These are phyloP conservation scores for Starmerella floris DNA, from an alignment of 805 yeast genomes.

Conservation along the genomic window DNA sequence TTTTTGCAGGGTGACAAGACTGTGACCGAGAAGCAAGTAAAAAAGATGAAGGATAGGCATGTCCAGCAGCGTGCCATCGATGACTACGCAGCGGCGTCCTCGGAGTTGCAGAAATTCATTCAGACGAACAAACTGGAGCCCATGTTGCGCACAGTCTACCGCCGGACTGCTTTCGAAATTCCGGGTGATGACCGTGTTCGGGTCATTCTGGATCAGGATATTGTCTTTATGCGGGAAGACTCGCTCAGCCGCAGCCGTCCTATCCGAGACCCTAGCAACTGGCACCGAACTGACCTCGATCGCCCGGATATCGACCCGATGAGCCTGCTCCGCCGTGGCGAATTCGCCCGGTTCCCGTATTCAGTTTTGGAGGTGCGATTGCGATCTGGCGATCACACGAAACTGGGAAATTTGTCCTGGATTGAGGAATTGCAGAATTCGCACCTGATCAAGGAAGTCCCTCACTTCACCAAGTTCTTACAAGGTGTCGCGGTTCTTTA, in stretches of 20 bases:
- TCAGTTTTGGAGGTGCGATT: slow-evolving; percentile 73
- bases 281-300: slow-evolving; percentile 92
- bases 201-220: slow-evolving; percentile 79
- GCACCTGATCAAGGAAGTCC: slow-evolving; percentile 83
- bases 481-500: slow-evolving; percentile 85
- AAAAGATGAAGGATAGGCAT: slow-evolving; percentile 51
- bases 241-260: slow-evolving; percentile 74
- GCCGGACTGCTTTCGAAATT: slow-evolving; percentile 91
- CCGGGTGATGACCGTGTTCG: slow-evolving; percentile 94
- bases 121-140: slow-evolving; percentile 62
- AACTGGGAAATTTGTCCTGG: slow-evolving; percentile 41
- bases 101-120: slow-evolving; percentile 50
- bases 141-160: slow-evolving; percentile 69
- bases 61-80: slow-evolving; percentile 41
- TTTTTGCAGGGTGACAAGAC: slow-evolving; percentile 45
- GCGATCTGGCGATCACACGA: slow-evolving; percentile 31
- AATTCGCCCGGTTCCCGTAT: slow-evolving; percentile 62
- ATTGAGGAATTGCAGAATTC: slow-evolving; percentile 70
- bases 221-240: slow-evolving; percentile 80
- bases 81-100: slow-evolving; percentile 41
- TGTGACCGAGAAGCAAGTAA: slow-evolving; percentile 38
- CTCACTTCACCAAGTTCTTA: slow-evolving; percentile 80
- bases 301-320: slow-evolving; percentile 53
- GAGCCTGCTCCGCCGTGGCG: slow-evolving; percentile 70
- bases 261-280: slow-evolving; percentile 69